These are phyloP conservation scores for Acanthamoeba sp. DNA, from an alignment of 208 protist species.

Conservation along the genomic window DNA sequence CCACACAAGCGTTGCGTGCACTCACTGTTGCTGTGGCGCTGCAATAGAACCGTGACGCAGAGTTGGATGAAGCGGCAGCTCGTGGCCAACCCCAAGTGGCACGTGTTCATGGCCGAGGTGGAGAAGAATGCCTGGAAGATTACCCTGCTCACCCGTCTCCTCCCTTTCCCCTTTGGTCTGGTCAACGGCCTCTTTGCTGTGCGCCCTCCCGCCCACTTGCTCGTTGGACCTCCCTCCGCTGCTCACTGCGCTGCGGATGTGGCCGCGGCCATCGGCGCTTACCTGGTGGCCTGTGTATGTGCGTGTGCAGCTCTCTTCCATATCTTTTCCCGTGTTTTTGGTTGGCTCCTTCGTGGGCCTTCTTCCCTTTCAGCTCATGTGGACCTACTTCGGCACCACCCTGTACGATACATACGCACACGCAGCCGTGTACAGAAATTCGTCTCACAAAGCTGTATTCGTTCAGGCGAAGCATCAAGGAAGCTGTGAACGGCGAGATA, in stretches of 20 bases:
- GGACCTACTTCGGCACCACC: constrained; percentile 72
- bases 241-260: background rate
- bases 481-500: constrained; percentile 19
- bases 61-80: constrained; percentile 70
- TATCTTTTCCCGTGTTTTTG: constrained; percentile 71
- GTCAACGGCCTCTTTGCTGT: constrained; percentile 75
- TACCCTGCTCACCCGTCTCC: constrained; percentile 64
- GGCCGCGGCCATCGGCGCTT: background rate
- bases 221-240: background rate
- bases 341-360: constrained; percentile 63
- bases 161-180: constrained; percentile 70
- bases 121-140: constrained; percentile 74
- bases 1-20: background rate
- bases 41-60: constrained; percentile 60
- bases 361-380: constrained; percentile 70
- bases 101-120: constrained; percentile 70
- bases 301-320: constrained; percentile 66
- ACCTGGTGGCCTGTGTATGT: too few species aligned
- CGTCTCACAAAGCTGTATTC: background rate
- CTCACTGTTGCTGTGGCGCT: background rate
- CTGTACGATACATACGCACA: constrained; percentile 11
- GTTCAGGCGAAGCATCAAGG: constrained; percentile 33
- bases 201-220: background rate
- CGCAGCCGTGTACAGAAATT: background rate
- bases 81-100: constrained; percentile 67